phyloP scores from a whole-genome alignment of 306 rosid genomes.

The Glycine tomentella region DNA sequence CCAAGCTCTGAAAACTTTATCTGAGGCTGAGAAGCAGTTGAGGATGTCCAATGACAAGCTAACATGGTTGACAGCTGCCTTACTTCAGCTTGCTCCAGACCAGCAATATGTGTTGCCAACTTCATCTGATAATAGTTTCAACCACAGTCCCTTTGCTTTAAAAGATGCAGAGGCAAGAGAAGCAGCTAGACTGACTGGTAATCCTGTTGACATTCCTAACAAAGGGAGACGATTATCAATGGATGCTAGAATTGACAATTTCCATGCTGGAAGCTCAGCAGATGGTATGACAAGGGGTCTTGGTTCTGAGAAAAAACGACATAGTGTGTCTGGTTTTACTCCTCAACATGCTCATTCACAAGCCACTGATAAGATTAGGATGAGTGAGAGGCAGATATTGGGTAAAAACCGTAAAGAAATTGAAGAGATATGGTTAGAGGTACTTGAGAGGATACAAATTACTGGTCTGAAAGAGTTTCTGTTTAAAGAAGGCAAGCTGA shows the following conservation, averaged over 20 bases:
- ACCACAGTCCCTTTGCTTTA: slow-evolving; percentile 76
- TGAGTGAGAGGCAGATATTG: slow-evolving; percentile 57
- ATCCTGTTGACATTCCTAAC: slow-evolving; percentile 58
- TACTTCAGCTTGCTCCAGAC: slow-evolving; percentile 99
- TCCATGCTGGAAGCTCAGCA: slow-evolving; percentile 64
- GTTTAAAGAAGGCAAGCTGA: slow-evolving; percentile 83
- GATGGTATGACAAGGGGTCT: slow-evolving; percentile 56
- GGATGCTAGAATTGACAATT: slow-evolving; percentile 58
- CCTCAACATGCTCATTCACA: slow-evolving; percentile 59
- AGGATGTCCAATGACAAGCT: slow-evolving; percentile 93
- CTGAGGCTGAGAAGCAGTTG: slow-evolving; percentile 97
- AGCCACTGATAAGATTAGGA: slow-evolving; percentile 52
- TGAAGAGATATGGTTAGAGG: slow-evolving; percentile 92
- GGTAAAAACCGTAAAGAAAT: slow-evolving; percentile 61
- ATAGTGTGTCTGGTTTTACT: slow-evolving; percentile 53
- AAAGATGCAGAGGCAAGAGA: slow-evolving; percentile 59
- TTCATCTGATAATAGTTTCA: slow-evolving; percentile 84
- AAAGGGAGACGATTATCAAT: slow-evolving; percentile 61
- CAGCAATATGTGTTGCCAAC: slow-evolving; percentile 91
- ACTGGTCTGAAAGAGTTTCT: slow-evolving; percentile 78
- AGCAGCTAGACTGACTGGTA: slow-evolving; percentile 53
- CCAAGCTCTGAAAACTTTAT: slow-evolving; percentile 91
- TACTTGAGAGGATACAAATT: slow-evolving; percentile 75
- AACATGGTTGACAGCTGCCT: slow-evolving; percentile 97
- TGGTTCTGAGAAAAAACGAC: slow-evolving; percentile 65